Conservation (phyloP, 495 filamentous ascomycete genomes). For the Tuber indicum region DNA sequence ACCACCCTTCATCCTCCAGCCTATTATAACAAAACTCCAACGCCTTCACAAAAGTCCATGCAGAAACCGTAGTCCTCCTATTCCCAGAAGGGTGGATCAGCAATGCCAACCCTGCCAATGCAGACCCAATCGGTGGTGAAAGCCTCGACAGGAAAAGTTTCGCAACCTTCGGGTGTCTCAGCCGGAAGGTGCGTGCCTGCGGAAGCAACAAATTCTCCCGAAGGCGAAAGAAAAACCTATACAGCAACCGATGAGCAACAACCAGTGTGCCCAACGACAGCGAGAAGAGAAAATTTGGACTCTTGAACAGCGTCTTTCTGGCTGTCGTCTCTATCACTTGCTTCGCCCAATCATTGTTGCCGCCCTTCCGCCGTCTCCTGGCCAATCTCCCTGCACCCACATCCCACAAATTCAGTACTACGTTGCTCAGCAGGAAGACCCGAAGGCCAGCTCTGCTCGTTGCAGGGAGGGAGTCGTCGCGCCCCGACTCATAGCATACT, state of each 20-base stretch:
- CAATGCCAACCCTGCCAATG: conserved; percentile 72
- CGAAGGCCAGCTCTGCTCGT: conserved; percentile 39
- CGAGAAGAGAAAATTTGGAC: conserved; percentile 67
- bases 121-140: conserved; percentile 81
- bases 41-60: conserved; percentile 70
- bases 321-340: conserved; percentile 42
- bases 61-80: conserved; percentile 68
- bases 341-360: conserved; percentile 15
- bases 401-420: conserved; percentile 29
- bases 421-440: conserved; percentile 32
- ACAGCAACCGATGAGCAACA: conserved; percentile 78
- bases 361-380: conserved; percentile 10
- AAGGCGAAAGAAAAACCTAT: conserved; percentile 79
- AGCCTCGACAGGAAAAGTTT: conserved; percentile 68
- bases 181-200: conserved; percentile 58
- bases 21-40: conserved; percentile 83
- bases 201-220: conserved; percentile 69
- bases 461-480: conserved; percentile 38
- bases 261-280: conserved; percentile 76
- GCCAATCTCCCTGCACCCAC: conserved; percentile 13
- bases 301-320: conserved; percentile 56
- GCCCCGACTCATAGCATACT: conserved; percentile 18
- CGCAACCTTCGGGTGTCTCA: conserved; percentile 70
- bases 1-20: conserved; percentile 69
- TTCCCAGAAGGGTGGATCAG: conserved; percentile 72